Evolutionary conservation across 495 filamentous ascomycete genomes (phyloP).

Genomic region (Talaromyces liani): DNA sequence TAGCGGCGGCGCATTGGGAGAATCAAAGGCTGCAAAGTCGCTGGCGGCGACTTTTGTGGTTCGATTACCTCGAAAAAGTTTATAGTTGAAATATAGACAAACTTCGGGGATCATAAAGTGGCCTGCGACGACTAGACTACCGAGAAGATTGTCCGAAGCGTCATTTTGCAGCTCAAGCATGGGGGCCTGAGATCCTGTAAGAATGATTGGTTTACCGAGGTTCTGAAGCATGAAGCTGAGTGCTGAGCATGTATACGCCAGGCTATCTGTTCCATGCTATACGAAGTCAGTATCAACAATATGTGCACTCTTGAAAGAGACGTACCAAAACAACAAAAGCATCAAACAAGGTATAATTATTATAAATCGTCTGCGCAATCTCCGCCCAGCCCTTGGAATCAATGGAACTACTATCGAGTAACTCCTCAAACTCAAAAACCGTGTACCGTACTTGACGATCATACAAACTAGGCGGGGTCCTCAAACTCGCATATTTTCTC

Average conservation of each 20-base stretch:
- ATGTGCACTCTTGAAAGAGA: not conserved
- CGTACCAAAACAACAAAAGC: conserved; percentile 78
- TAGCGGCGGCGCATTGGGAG: conserved; percentile 75
- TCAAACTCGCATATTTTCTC: conserved; percentile 49
- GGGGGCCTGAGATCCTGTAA: conserved; percentile 87
- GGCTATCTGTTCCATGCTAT: conserved; percentile 80
- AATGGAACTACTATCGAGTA: conserved; percentile 91
- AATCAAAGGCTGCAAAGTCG: conserved; percentile 79
- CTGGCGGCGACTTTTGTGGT: conserved; percentile 83
- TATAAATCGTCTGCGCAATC: conserved; percentile 61
- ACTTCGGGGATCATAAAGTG: conserved; percentile 97
- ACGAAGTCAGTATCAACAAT: not conserved
- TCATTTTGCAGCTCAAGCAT: conserved; percentile 92
- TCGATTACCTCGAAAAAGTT: conserved; percentile 85
- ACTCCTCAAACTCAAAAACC: conserved; percentile 75
- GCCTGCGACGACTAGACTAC: conserved; percentile 86
- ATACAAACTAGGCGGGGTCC: conserved; percentile 77
- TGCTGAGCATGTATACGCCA: conserved; percentile 88
- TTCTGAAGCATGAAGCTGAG: conserved; percentile 92
- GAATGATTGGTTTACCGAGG: conserved; percentile 83
- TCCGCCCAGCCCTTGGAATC: conserved; percentile 83
- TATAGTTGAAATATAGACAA: conserved; percentile 91
- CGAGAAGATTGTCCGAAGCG: conserved; percentile 91
- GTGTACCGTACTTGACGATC: conserved; percentile 77
- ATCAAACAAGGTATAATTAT: conserved; percentile 88